A percentile compares a stretch with the other conserved stretches of the same genome.
Conservation (phyloP, 768 basidiomycete species). For the Candolleomyces eurysporus region DNA sequence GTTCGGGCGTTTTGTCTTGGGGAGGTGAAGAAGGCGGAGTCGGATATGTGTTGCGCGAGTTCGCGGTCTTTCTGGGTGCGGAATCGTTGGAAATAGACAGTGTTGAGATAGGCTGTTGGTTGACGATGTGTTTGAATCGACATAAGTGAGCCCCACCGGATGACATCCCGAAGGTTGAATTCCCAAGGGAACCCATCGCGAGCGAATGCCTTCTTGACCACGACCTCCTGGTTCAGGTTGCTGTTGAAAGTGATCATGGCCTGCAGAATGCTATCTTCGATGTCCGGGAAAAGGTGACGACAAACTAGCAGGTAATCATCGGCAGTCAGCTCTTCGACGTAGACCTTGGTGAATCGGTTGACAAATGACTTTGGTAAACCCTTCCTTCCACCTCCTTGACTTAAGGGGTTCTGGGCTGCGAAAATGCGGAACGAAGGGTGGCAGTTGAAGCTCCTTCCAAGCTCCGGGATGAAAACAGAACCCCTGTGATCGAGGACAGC, state of each 20-base stretch:
- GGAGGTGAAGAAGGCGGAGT: constrained; percentile 41
- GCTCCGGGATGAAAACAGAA: constrained; percentile 90
- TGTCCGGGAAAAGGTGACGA: constrained; percentile 63
- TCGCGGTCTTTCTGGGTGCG: constrained; percentile 66
- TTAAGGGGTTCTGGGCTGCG: constrained; percentile 94
- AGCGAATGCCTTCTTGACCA: constrained; percentile 63
- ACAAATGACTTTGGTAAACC: constrained; percentile 97
- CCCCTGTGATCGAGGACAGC: constrained; percentile 95
- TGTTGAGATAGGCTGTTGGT: constrained; percentile 63
- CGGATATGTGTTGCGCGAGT: constrained; percentile 51
- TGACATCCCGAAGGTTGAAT: constrained; percentile 93
- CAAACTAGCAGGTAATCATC: constrained; percentile 80
- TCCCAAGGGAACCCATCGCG: constrained; percentile 92
- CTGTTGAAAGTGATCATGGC: constrained; percentile 84
- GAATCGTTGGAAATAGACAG: constrained; percentile 85
- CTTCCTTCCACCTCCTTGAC: constrained; percentile 96
- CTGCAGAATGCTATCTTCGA: constrained; percentile 51
- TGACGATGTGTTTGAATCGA: constrained; percentile 32
- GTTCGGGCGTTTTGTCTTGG: not conserved
- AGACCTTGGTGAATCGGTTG: constrained; percentile 98
- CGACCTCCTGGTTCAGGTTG: constrained; percentile 64
- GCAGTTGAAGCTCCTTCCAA: constrained; percentile 81
- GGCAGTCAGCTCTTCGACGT: constrained; percentile 79
- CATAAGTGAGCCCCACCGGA: constrained; percentile 78
- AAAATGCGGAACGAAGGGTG: constrained; percentile 97